Conservation (phyloP, 164 flowering plant species). For the Dillenia turbinata region DNA sequence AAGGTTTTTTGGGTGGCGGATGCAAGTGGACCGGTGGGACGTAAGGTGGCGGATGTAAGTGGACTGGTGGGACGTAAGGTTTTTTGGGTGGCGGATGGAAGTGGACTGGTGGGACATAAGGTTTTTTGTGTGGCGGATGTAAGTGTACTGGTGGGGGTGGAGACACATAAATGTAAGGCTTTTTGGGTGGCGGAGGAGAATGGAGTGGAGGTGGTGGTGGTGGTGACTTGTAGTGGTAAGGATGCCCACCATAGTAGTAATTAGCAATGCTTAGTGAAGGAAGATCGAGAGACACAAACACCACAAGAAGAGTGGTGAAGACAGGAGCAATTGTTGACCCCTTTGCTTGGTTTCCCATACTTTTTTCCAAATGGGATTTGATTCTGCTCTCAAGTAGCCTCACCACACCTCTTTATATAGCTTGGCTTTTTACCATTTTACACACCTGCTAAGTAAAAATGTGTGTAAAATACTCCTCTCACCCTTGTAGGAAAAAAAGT, state of each 20-base stretch:
- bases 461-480: no score
- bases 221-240: conserved; percentile 10
- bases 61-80: no score
- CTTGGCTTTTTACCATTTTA: conserved; percentile 2
- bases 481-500: not conserved
- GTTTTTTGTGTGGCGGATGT: conserved; percentile 6
- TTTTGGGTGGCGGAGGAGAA: conserved; percentile 6
- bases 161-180: conserved; percentile 5
- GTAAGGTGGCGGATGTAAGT: conserved; percentile 1
- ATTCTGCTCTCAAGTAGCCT: conserved; percentile 9
- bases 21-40: not conserved
- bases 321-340: conserved; percentile 26
- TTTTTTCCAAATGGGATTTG: not conserved
- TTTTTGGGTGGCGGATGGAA: conserved; percentile 2
- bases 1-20: conserved; percentile 1
- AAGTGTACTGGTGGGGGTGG: conserved; percentile 17
- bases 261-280: conserved; percentile 25
- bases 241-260: conserved; percentile 25
- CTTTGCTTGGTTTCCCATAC: conserved; percentile 9
- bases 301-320: conserved; percentile 27
- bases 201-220: conserved; percentile 1
- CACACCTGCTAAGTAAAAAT: not conserved
- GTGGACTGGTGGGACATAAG: not conserved
- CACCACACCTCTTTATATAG: conserved; percentile 22
- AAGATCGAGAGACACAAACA: conserved; percentile 22